These are phyloP conservation scores for Mycena floridula DNA, from an alignment of 768 basidiomycete species.

Conservation along the genomic window DNA sequence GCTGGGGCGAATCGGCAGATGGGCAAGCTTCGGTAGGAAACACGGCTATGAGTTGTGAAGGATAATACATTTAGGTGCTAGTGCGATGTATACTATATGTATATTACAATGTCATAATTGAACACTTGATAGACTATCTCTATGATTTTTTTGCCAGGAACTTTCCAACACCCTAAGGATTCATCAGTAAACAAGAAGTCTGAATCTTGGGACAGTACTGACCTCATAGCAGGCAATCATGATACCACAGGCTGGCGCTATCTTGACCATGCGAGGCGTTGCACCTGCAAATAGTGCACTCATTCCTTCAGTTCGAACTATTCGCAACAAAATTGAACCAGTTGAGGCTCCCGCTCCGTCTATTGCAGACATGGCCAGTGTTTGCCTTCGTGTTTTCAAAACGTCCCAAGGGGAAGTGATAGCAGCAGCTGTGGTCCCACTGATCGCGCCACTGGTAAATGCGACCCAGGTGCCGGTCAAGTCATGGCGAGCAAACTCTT, in stretches of 20 bases:
- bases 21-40: constrained; percentile 59
- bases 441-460: constrained; percentile 86
- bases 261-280: constrained; percentile 86
- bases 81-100: neutral
- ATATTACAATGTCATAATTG: neutral
- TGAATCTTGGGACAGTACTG: constrained; percentile 14
- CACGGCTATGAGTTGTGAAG: neutral
- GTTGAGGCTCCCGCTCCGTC: constrained; percentile 37
- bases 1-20: constrained; percentile 75
- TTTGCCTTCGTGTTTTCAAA: constrained; percentile 90
- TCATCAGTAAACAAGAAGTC: constrained; percentile 7
- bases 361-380: constrained; percentile 61
- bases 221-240: constrained; percentile 98
- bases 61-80: constrained; percentile 6
- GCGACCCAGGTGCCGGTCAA: constrained; percentile 60
- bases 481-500: constrained; percentile 45
- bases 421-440: constrained; percentile 81
- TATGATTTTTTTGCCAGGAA: constrained; percentile 32
- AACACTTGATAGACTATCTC: constrained; percentile 1
- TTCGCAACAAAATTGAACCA: constrained; percentile 58
- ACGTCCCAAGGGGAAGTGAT: constrained; percentile 96
- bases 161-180: constrained; percentile 51
- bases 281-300: constrained; percentile 80
- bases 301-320: constrained; percentile 74
- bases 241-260: constrained; percentile 95